These are phyloP conservation scores for Hydnomerulius pinastri DNA, from an alignment of 768 basidiomycete genomes.

Conservation along the genomic window DNA sequence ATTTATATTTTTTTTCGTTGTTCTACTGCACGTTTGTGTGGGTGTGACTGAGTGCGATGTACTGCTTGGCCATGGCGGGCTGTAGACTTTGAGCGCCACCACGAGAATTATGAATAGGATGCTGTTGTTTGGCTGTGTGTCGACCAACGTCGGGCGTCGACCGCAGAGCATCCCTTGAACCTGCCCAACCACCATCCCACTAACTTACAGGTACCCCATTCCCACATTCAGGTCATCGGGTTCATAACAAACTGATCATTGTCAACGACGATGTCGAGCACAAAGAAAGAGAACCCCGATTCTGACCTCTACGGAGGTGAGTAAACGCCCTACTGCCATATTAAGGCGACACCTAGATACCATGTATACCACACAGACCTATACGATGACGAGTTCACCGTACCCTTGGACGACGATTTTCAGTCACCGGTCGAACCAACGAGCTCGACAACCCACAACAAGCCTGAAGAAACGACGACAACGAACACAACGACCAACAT, in stretches of 20 bases:
- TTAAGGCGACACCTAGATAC: conserved; percentile 3
- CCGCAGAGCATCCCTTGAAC: neutral
- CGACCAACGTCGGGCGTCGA: neutral
- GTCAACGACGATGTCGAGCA: conserved; percentile 20
- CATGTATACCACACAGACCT: conserved; percentile 41
- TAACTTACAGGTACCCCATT: neutral
- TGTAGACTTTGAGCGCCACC: conserved; percentile 5
- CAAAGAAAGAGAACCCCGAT: conserved; percentile 34
- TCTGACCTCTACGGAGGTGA: conserved; percentile 51
- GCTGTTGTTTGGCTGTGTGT: conserved; percentile 29
- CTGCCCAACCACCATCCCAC: neutral
- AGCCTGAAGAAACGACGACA: conserved; percentile 17
- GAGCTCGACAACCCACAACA: conserved; percentile 20
- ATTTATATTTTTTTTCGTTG: conserved; percentile 24
- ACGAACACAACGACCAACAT: conserved; percentile 19
- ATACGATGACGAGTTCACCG: conserved; percentile 49
- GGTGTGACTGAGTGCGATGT: neutral
- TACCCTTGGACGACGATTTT: conserved; percentile 34
- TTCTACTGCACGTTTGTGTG: neutral
- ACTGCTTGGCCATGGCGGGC: no score
- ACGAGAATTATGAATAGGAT: neutral
- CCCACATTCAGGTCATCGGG: no score
- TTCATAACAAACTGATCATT: neutral
- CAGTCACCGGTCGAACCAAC: conserved; percentile 27
- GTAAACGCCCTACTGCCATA: conserved; percentile 8